Base-by-base conservation (phyloP, 768 basidiomycete species). In the Multifurca ochricompacta region DNA sequence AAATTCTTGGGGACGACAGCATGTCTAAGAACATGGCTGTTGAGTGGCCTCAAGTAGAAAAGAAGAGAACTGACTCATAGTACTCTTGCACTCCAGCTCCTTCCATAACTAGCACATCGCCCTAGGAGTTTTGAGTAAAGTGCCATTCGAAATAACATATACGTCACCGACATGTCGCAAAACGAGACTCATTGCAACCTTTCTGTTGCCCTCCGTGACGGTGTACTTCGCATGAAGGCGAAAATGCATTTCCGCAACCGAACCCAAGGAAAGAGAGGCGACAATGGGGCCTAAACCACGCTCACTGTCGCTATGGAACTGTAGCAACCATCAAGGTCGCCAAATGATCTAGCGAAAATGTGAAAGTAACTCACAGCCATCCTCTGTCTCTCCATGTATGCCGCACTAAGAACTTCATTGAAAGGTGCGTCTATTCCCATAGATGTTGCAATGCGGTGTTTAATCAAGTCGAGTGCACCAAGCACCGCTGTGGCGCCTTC, bases 291-390 rank as follows among this genome's bases (percentile, higher is more conserved):
- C 87, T 4, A 91, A 68, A 3, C 87, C 89, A 10, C 71, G 69
- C 69, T 91, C 88, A 51, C 76, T 77, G 61, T 91, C 88, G 56
- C 83, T 88, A 60, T 91, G 88, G 64, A 87, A 90, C 86, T 88
- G 11, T 10, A 8, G 28, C 13, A 19, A 28, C 11, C 35, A 8
- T 18, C 13, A 21, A 4, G 28, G 5, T 39, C 6, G 6, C 1
- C 10, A 3, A n/a, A 21, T 31, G 37, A 41, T 4, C 19, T 10
- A 13, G 27, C 6, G 18, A 14, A 10, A 48, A 25, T 16, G n/a
- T 40, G 19, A 11, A 18, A 78, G 21, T 35, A 30, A 55, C 66
- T 63, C 64, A 88, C 88, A 45, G 86, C 78, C 88, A 91, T 91
- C 65, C 77, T 85, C 66, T 91, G 89, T 53, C 79, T 75, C 63